Conservation (phyloP, 768 basidiomycete genomes). For the Leccinum disarticulatum region DNA sequence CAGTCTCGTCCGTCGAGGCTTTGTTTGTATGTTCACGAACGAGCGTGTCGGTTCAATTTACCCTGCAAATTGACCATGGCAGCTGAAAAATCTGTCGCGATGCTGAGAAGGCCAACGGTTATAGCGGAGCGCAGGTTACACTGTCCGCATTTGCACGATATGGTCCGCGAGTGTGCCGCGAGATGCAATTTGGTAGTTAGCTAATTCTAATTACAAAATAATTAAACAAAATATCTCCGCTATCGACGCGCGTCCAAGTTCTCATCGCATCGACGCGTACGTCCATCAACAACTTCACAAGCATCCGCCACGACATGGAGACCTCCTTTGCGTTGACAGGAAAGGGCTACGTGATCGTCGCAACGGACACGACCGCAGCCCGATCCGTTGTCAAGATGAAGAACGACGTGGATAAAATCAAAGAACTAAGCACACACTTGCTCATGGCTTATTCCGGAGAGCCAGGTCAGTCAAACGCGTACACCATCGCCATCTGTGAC, state of each 20-base stretch:
- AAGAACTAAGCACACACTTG: conserved; percentile 83
- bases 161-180: neutral
- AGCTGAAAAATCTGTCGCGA: neutral
- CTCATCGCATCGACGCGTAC: conserved; percentile 21
- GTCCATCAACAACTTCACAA: conserved; percentile 2
- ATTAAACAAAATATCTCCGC: conserved; percentile 8
- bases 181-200: neutral
- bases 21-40: neutral
- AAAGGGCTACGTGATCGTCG: conserved; percentile 91
- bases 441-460: conserved; percentile 96
- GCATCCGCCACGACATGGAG: conserved; percentile 60
- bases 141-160: neutral
- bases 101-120: neutral
- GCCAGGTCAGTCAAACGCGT: conserved; percentile 55
- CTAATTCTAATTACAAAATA: conserved; percentile 3
- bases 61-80: neutral
- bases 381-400: conserved; percentile 99
- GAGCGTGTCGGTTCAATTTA: neutral
- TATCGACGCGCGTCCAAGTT: conserved; percentile 30
- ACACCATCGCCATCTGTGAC: neutral
- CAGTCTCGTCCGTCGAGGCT: neutral
- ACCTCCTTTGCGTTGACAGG: conserved; percentile 89
- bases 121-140: neutral
- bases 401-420: conserved; percentile 94
- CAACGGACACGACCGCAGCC: conserved; percentile 85